A percentile compares a stretch with the other conserved stretches of the same genome.
phyloP scores from a whole-genome alignment of 768 basidiomycete species.

The Trametes cingulata region DNA sequence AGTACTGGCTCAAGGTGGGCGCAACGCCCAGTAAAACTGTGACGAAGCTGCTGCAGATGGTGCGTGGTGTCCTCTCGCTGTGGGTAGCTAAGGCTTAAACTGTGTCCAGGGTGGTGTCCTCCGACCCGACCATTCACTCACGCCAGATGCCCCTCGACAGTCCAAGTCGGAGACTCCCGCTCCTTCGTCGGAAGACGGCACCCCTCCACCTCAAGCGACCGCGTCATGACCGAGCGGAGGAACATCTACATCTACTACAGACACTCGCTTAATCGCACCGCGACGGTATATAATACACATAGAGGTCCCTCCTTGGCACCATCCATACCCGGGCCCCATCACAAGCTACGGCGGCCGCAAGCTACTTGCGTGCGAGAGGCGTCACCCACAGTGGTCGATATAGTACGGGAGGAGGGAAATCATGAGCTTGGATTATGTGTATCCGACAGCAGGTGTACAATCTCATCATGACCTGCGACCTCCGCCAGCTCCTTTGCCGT shows the following conservation, averaged over 20 bases:
- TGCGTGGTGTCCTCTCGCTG: conserved; percentile 40
- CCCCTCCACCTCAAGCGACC: not conserved
- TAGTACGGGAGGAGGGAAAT: not conserved
- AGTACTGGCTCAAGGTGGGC: conserved; percentile 85
- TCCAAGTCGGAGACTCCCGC: not conserved
- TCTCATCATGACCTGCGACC: conserved; percentile 55
- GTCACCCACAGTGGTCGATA: no score
- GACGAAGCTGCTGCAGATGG: conserved; percentile 75
- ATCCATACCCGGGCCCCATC: not conserved
- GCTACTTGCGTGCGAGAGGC: not conserved
- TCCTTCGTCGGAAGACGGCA: not conserved
- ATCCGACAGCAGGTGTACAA: conserved; percentile 41
- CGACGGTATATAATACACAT: not conserved
- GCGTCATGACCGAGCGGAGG: not conserved
- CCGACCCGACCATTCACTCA: not conserved
- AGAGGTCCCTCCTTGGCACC: not conserved
- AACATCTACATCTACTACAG: not conserved
- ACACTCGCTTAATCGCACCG: not conserved
- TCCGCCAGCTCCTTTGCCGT: conserved; percentile 61
- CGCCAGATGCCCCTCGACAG: not conserved
- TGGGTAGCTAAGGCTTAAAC: not conserved
- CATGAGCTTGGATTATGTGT: conserved; percentile 10
- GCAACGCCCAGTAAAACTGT: conserved; percentile 82
- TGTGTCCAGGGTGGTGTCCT: conserved; percentile 23
- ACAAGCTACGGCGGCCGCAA: not conserved